Conservation (phyloP, 257 asterid genomes). For the Plantago ovata region DNA sequence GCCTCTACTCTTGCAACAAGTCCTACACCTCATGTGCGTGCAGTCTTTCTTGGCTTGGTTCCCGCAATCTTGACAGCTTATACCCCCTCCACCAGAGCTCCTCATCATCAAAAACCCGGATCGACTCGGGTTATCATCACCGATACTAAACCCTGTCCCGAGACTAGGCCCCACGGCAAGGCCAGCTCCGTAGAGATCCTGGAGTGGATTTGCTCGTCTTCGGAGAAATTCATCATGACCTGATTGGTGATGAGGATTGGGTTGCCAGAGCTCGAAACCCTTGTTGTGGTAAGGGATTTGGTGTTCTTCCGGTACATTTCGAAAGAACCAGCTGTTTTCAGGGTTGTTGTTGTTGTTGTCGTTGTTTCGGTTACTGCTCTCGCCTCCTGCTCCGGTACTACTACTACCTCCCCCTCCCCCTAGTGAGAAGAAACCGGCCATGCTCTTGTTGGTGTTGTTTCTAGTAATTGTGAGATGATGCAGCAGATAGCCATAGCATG, state of each 20-base stretch:
- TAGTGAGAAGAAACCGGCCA: constrained; percentile 92
- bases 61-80: constrained; percentile 90
- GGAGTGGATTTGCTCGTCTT: constrained; percentile 35
- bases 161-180: constrained; percentile 51
- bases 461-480: constrained; percentile 24
- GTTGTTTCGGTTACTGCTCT: constrained; percentile 23
- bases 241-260: constrained; percentile 27
- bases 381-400: constrained; percentile 9
- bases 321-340: constrained; percentile 59
- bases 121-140: constrained; percentile 32
- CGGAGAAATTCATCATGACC: constrained; percentile 29
- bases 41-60: constrained; percentile 90
- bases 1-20: constrained; percentile 90
- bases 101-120: constrained; percentile 63
- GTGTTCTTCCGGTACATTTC: constrained; percentile 38
- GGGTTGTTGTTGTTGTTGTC: constrained; percentile 21
- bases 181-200: constrained; percentile 58
- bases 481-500: constrained; percentile 45
- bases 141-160: constrained; percentile 28
- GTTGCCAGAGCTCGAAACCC: constrained; percentile 84
- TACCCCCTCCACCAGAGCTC: constrained; percentile 56
- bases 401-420: constrained; percentile 42
- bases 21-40: constrained; percentile 79
- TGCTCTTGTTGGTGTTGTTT: constrained; percentile 32
- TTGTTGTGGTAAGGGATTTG: constrained; percentile 39